Evolutionary conservation across 192 early-diverging fungal species (phyloP), one percentile per base, ranked within the genome.

Genomic region (Entomortierella chlamydospora): DNA sequence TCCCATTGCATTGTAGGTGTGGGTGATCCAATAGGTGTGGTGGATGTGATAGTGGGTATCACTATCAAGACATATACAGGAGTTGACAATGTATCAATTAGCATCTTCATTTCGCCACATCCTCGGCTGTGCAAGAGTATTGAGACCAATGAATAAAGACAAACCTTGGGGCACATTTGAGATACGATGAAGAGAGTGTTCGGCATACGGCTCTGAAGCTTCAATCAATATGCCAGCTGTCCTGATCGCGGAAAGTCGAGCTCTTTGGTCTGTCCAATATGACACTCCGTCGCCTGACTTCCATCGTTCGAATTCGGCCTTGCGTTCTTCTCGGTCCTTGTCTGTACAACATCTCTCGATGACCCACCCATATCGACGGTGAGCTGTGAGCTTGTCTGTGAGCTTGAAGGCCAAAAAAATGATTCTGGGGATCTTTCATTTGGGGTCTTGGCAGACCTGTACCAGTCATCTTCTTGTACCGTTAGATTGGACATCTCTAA

Each of bases 361-460:
- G 29, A 59, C 43, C 57, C 17, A 59, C 30, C 67, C 67, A 25
- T 68, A 68, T 39, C 47, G 47, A 68, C 67, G 67, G 28, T 59
- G 57, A 59, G 22, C 67, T 42, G 47, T 59, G 45, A 15, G n/a
- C 67, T 59, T 68, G 45, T 68, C 57, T 5, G n/a, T 59, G 5
- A 68, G 13, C 45, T 68, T 28, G 67, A 52, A 68, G 26, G 67
- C 67, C 39, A 50, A 68, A 68, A 68, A 68, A 68, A 68, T 13
- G 55, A 47, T 41, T 60, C 57, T 23, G 45, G 67, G n/a, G 67
- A 31, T 34, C 56, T 68, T 42, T 59, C 57, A 23, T 6, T 13
- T 41, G 6, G 7, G 13, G 39, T 41, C 39, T 41, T 41, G 39
- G 39, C 39, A 6, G 6, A 9, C 39, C 13, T 41, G 13, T 41